Conservation (phyloP, 805 yeast genomes). For the Ogataea glucozyma region DNA sequence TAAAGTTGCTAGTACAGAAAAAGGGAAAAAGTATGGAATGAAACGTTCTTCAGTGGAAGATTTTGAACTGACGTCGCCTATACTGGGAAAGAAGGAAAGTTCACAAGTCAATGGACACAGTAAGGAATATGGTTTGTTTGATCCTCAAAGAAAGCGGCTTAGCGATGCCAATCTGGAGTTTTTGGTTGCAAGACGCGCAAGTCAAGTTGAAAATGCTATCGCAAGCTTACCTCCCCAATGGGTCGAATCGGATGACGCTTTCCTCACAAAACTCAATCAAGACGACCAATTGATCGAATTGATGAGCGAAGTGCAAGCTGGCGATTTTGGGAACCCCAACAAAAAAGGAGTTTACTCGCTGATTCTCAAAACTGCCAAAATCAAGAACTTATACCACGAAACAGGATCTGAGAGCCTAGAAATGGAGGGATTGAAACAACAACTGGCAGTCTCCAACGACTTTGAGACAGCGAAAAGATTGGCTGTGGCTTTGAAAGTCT, state of each 20-base stretch:
- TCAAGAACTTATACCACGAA: conserved; percentile 13
- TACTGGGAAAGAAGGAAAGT: neutral
- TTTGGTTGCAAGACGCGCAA: conserved; percentile 15
- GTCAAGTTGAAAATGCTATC: conserved; percentile 17
- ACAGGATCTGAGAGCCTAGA: conserved; percentile 4
- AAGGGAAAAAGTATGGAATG: conserved; percentile 12
- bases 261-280: conserved; percentile 21
- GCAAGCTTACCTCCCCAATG: conserved; percentile 13
- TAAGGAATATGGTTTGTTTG: neutral
- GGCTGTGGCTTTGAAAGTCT: conserved; percentile 8
- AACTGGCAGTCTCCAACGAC: conserved; percentile 4
- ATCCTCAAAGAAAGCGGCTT: conserved; percentile 1
- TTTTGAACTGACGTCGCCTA: conserved; percentile 16
- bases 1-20: neutral
- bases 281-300: conserved; percentile 25
- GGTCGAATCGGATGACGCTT: conserved; percentile 20
- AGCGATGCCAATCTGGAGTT: conserved; percentile 11
- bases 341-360: conserved; percentile 21
- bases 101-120: neutral
- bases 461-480: conserved; percentile 11
- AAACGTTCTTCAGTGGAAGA: conserved; percentile 17
- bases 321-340: conserved; percentile 23
- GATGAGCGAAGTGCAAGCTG: conserved; percentile 25
- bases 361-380: conserved; percentile 14
- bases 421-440: conserved; percentile 1